These are phyloP conservation scores for Gypsophila paniculata DNA, from an alignment of 179 eudicot species.

Conservation along the genomic window DNA sequence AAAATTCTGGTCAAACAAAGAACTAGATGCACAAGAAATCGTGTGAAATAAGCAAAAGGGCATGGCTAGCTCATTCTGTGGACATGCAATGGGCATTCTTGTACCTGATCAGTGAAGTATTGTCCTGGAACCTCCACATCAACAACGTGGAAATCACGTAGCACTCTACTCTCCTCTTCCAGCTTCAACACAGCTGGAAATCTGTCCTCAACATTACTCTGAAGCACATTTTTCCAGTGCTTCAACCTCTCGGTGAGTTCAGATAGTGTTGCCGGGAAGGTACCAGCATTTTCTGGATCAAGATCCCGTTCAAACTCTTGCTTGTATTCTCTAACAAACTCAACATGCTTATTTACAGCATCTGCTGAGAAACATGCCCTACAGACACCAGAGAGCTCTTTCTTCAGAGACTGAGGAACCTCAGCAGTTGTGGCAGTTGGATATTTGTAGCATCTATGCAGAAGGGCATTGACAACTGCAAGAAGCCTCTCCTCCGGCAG, in stretches of 20 bases:
- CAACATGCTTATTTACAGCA: conserved; percentile 98
- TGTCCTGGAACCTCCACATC: conserved; percentile 99
- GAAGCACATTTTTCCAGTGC: conserved; percentile 97
- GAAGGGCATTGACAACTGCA: conserved; percentile 92
- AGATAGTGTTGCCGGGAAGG: conserved; percentile 88
- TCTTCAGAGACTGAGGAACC: conserved; percentile 96
- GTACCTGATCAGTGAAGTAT: conserved; percentile 92
- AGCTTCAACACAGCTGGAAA: conserved; percentile 95
- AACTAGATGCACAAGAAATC: background rate
- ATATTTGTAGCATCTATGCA: conserved; percentile 95
- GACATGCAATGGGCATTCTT: background rate
- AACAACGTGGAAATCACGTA: conserved; percentile 94
- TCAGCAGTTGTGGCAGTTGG: conserved; percentile 97
- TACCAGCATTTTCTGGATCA: conserved; percentile 85
- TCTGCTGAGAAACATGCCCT: conserved; percentile 97
- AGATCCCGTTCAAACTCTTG: conserved; percentile 96
- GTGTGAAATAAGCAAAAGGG: background rate
- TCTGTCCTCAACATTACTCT: conserved; percentile 96
- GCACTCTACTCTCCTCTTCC: conserved; percentile 96
- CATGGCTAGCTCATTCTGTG: background rate
- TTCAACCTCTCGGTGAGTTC: conserved; percentile 84
- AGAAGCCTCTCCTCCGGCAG: conserved; percentile 96
- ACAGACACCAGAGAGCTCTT: conserved; percentile 98
- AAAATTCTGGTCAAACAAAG: background rate
- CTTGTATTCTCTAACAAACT: conserved; percentile 91